These are phyloP conservation scores for Aeschynomene evenia DNA, from an alignment of 306 rosid species.

Conservation along the genomic window DNA sequence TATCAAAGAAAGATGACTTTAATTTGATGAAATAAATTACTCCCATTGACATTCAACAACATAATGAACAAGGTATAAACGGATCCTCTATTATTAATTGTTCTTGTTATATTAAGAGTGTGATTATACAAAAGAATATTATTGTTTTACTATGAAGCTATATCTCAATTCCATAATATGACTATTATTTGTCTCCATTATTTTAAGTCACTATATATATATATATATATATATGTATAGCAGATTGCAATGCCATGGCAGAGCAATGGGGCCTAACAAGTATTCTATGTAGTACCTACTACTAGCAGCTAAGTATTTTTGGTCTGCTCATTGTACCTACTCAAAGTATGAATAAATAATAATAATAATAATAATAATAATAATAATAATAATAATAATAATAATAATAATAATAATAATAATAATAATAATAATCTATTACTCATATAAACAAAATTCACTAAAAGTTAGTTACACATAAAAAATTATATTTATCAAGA, in stretches of 20 bases:
- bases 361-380: too few relatives aligned
- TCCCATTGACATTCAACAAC: not conserved
- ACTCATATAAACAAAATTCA: too few relatives aligned
- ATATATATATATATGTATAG: not conserved
- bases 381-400: too few relatives aligned
- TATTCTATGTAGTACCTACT: constrained; percentile 9
- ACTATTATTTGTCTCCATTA: not conserved
- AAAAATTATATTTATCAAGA: not conserved
- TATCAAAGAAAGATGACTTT: not conserved
- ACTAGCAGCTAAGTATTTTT: too few relatives aligned
- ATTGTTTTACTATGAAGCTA: not conserved
- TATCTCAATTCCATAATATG: constrained; percentile 8
- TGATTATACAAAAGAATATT: not conserved
- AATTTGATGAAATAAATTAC: not conserved
- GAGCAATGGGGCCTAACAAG: constrained; percentile 24
- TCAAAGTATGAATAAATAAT: too few relatives aligned
- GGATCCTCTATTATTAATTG: not conserved
- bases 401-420: too few relatives aligned
- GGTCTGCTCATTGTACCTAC: constrained; percentile 4
- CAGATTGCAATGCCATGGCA: not conserved
- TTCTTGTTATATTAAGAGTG: not conserved
- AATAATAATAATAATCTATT: too few relatives aligned
- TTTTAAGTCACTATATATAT: too few relatives aligned
- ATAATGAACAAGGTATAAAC: not conserved
- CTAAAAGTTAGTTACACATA: too few relatives aligned